Conservation (phyloP, 1,284 basidiomycete species). For the Exsudoporus floridanus region DNA sequence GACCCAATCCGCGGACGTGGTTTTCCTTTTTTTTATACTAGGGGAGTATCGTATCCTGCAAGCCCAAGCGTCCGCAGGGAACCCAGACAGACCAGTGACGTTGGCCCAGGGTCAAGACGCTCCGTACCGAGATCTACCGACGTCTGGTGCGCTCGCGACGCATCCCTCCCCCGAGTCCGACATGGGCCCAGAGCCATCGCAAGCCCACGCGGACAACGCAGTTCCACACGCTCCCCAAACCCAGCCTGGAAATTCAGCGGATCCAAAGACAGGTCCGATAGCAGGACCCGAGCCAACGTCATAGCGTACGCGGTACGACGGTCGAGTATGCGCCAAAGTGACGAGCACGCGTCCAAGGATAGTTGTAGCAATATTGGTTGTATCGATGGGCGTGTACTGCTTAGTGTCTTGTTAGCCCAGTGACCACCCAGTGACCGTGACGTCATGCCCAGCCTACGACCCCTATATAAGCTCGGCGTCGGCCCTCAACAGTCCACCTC, state of each 20-base stretch:
- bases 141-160: background rate
- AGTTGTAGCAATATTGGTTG: too few species aligned
- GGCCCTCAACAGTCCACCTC: slow-evolving; percentile 15
- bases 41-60: slow-evolving; percentile 28
- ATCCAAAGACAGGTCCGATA: background rate
- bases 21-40: background rate
- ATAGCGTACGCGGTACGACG: background rate
- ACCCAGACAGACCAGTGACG: slow-evolving; percentile 15
- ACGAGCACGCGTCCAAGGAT: too few species aligned
- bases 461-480: slow-evolving; percentile 26
- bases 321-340: background rate
- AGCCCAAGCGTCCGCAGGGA: slow-evolving; percentile 18
- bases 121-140: background rate
- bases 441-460: slow-evolving; percentile 25
- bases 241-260: background rate
- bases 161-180: background rate
- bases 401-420: too few species aligned
- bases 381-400: too few species aligned
- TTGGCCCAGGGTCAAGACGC: background rate
- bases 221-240: slow-evolving; percentile 3
- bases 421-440: slow-evolving; percentile 23
- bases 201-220: background rate
- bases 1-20: background rate
- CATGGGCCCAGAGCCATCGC: background rate
- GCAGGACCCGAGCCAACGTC: background rate